Evolutionary conservation across 805 yeast genomes (phyloP).

Genomic region (Wickerhamomyces queroliae): DNA sequence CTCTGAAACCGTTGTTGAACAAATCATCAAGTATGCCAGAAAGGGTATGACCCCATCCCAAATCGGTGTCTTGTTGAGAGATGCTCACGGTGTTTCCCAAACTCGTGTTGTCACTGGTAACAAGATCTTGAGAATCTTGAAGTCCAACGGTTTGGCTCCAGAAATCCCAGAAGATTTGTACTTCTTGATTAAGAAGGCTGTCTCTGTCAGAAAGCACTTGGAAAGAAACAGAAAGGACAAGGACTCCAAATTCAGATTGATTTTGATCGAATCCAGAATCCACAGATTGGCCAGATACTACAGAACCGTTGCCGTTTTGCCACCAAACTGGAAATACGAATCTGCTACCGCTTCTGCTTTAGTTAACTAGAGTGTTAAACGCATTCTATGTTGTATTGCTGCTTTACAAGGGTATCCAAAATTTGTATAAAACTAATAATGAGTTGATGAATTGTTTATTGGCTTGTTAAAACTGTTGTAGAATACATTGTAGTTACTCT

Average conservation of each 20-base stretch:
- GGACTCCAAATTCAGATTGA: slow-evolving; percentile 99
- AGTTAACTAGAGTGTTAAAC: slow-evolving; percentile 70
- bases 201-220: slow-evolving; percentile 98
- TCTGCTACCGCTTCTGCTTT: slow-evolving; percentile 99
- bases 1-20: slow-evolving; percentile 94
- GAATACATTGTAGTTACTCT: slow-evolving; percentile 6
- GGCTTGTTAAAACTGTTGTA: slow-evolving; percentile 1
- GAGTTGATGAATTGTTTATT: slow-evolving; percentile 5
- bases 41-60: slow-evolving; percentile 99
- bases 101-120: slow-evolving; percentile 96
- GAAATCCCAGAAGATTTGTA: slow-evolving; percentile 99
- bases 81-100: slow-evolving; percentile 99
- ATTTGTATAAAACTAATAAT: slow-evolving; percentile 1
- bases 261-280: slow-evolving; percentile 99
- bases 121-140: slow-evolving; percentile 98
- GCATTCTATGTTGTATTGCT: slow-evolving; percentile 11
- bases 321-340: slow-evolving; percentile 99
- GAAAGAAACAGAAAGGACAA: slow-evolving; percentile 99
- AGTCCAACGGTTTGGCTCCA: slow-evolving; percentile 99
- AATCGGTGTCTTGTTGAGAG: slow-evolving; percentile 99
- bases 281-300: slow-evolving; percentile 99
- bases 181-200: slow-evolving; percentile 99
- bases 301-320: slow-evolving; percentile 98
- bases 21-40: slow-evolving; percentile 98
- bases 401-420: slow-evolving; percentile 9